These are phyloP conservation scores for Boletus pseudopeckii DNA, from an alignment of 768 basidiomycete genomes.

Conservation along the genomic window DNA sequence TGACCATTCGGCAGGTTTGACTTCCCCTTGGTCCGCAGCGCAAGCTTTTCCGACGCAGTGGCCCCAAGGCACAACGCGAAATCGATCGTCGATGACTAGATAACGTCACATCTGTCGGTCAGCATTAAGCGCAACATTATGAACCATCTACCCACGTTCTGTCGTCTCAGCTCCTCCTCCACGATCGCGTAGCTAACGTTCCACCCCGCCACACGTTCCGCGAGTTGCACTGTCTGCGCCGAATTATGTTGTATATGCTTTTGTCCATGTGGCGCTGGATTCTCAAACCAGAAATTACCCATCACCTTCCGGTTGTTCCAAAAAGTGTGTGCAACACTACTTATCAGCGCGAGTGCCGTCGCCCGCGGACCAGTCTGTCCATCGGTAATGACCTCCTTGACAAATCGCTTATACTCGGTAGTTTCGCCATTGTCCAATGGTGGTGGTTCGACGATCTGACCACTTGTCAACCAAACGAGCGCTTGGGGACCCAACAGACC, in stretches of 20 bases:
- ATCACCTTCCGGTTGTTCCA: slow-evolving; percentile 79
- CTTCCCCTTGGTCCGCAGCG: slow-evolving; percentile 76
- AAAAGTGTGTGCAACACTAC: slow-evolving; percentile 71
- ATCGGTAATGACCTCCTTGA: slow-evolving; percentile 95
- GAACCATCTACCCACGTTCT: slow-evolving; percentile 69
- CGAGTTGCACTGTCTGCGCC: slow-evolving; percentile 76
- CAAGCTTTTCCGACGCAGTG: slow-evolving; percentile 75
- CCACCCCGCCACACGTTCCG: slow-evolving; percentile 87
- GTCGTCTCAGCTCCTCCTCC: slow-evolving; percentile 92
- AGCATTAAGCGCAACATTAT: slow-evolving; percentile 22
- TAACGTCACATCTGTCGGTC: slow-evolving; percentile 19
- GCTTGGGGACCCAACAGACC: slow-evolving; percentile 87
- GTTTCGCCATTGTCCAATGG: slow-evolving; percentile 96
- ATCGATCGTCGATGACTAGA: slow-evolving; percentile 94
- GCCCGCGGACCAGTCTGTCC: slow-evolving; percentile 91
- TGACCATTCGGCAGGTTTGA: slow-evolving; percentile 38
- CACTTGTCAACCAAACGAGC: slow-evolving; percentile 91
- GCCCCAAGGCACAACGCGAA: slow-evolving; percentile 93
- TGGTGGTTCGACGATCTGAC: slow-evolving; percentile 78
- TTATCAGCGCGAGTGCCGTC: slow-evolving; percentile 84
- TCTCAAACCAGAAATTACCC: slow-evolving; percentile 76
- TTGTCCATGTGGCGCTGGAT: slow-evolving; percentile 42
- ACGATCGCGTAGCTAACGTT: slow-evolving; percentile 80
- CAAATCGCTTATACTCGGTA: slow-evolving; percentile 89
- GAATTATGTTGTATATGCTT: slow-evolving; percentile 71